Percentiles rank a stretch among this genome's conserved stretches.
Conservation (phyloP, 108 stramenopile genomes). For the Cyclotella sp. region DNA sequence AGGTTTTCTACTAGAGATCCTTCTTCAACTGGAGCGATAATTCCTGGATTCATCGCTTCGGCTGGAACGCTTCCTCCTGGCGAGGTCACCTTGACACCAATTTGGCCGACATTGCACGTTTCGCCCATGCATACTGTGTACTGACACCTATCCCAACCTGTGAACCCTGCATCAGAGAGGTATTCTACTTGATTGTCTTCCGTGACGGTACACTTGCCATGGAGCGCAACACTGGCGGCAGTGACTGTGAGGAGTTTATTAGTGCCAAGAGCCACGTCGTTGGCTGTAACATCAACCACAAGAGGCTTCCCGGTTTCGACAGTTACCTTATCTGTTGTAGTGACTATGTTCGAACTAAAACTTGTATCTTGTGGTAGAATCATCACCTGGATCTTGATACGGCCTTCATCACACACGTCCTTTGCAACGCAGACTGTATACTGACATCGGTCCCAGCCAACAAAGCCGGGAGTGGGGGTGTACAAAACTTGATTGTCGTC, state of each 20-base stretch:
- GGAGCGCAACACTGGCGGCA: conserved; percentile 8
- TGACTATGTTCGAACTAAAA: conserved; percentile 5
- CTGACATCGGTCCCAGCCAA: conserved; percentile 33
- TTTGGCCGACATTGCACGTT: conserved; percentile 24
- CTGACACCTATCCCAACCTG: conserved; percentile 27
- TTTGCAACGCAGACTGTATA: conserved; percentile 37
- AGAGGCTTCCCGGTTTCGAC: conserved; percentile 11
- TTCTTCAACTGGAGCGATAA: no score
- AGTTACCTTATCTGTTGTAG: conserved; percentile 1
- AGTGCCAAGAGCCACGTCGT: conserved; percentile 16
- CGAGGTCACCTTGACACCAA: conserved; percentile 14
- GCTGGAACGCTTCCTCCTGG: not conserved
- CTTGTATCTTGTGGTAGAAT: conserved; percentile 16
- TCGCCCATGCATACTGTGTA: conserved; percentile 22
- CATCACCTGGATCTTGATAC: conserved; percentile 36
- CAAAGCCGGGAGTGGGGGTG: conserved; percentile 24
- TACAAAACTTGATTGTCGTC: conserved; percentile 37
- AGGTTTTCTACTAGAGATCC: no score
- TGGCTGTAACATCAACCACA: conserved; percentile 22
- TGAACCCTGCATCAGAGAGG: conserved; percentile 21
- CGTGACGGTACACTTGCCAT: conserved; percentile 22
- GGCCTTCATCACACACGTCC: conserved; percentile 40
- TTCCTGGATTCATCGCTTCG: not conserved
- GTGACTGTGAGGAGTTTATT: conserved; percentile 10
- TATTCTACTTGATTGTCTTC: conserved; percentile 27